Percentiles rank a stretch among this genome's conserved stretches.
phyloP scores from a whole-genome alignment of 768 basidiomycete genomes.

The Dioszegia hungarica region DNA sequence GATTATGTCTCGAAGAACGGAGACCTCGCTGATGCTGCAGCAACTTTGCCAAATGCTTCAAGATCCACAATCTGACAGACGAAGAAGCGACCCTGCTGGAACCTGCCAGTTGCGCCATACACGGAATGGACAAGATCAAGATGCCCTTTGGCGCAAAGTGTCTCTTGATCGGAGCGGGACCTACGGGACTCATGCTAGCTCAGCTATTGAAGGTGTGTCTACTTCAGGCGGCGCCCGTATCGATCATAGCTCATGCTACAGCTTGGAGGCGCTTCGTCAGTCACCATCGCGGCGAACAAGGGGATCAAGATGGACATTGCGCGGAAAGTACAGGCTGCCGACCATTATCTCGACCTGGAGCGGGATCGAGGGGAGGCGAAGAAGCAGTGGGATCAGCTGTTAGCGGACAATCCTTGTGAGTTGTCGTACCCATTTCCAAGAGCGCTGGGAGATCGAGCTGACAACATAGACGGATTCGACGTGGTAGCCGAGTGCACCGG shows the following conservation, averaged over 20 bases:
- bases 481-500: conserved; percentile 79
- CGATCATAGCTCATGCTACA: background rate
- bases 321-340: conserved; percentile 67
- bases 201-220: conserved; percentile 64
- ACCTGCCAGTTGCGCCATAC: conserved; percentile 84
- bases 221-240: background rate
- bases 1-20: no score
- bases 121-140: conserved; percentile 81
- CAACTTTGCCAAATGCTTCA: conserved; percentile 72
- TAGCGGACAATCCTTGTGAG: conserved; percentile 65
- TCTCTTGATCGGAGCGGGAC: conserved; percentile 81
- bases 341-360: conserved; percentile 74
- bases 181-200: conserved; percentile 83
- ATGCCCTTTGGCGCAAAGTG: conserved; percentile 79
- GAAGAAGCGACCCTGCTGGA: conserved; percentile 83
- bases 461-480: conserved; percentile 64
- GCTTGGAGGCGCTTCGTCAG: conserved; percentile 71
- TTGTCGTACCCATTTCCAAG: background rate
- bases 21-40: conserved; percentile 43
- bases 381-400: conserved; percentile 73
- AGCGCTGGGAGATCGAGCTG: background rate
- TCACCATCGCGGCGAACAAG: conserved; percentile 78
- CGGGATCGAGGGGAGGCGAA: conserved; percentile 65
- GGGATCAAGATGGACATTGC: conserved; percentile 80
- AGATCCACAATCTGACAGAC: conserved; percentile 78